Evolutionary conservation across 73 alveolate species (phyloP), one percentile per base, ranked within the genome.

Genomic region (Tetrahymena elliotti): DNA sequence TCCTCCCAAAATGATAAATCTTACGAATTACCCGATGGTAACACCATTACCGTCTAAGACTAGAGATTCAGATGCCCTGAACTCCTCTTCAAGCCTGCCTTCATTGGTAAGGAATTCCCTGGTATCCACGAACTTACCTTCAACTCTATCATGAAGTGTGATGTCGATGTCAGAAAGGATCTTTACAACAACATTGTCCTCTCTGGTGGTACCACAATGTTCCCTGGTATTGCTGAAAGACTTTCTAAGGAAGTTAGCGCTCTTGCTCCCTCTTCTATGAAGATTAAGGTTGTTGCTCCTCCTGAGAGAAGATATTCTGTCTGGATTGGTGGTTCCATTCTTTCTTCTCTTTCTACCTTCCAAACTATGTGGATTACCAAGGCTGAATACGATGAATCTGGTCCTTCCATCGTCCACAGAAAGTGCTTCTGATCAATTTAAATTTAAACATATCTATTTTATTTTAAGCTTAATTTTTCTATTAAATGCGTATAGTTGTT

Each of bases 201-300:
- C 88, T 95, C 99, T 52, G 99, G 99, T 35, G 99, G 99, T 18
- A 97, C 99, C 38, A 98, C 99, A n/a, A 97, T 99, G 97, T 99
- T 99, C 97, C 98, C 97, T 95, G 99, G 99, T 84, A 93, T 98
- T 83, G 99, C 98, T 16, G 99, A 98, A 93, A 98, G 99, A 94
- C 93, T 99, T 95, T 94, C 97, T 93, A 97, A 98, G 84, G 99
- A 99, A 97, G 95, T 99, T 47, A 98, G 97, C 33, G 96, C 95
- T 92, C 95, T 98, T 93, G 99, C 99, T 20, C 99, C 99, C 12
- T 95, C 99, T 52, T 97, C 99, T 36, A 96, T 97, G 88, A 97
- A 97, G 94, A 96, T 98, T 93, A 97, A 97, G 95, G 97, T 98
- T 53, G 94, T 94, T 38, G 98, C 99, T 52, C 99, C 99, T 2